Evolutionary conservation across 164 flowering plant genomes (phyloP).

Genomic region (Liquidambar formosana): DNA sequence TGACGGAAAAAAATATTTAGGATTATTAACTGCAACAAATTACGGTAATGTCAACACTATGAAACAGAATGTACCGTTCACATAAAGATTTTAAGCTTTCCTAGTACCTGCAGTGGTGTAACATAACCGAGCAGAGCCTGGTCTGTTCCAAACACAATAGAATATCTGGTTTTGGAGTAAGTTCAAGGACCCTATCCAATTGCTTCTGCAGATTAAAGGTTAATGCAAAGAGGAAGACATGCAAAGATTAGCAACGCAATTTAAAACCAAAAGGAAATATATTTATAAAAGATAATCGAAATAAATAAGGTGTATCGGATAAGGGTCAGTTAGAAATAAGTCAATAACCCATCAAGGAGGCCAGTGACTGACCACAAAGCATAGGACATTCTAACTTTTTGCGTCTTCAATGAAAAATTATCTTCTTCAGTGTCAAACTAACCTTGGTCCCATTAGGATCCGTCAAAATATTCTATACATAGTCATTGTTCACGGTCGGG

Average conservation of each 20-base stretch:
- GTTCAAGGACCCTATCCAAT: no score
- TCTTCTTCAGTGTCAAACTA: constrained; percentile 15
- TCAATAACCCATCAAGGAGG: background rate
- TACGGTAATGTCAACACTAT: no score
- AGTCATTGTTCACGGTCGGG: background rate
- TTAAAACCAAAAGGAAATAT: background rate
- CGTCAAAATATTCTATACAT: constrained; percentile 11
- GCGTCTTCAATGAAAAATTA: constrained; percentile 9
- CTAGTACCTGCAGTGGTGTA: background rate
- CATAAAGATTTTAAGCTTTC: background rate
- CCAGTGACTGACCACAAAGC: constrained; percentile 8
- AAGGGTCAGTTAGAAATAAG: constrained; percentile 7
- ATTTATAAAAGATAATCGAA: background rate
- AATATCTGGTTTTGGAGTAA: background rate
- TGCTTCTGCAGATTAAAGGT: background rate
- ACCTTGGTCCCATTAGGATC: background rate
- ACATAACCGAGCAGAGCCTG: background rate
- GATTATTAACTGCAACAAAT: no score
- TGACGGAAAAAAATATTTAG: no score
- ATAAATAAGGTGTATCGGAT: background rate
- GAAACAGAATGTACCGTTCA: no score
- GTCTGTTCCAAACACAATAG: background rate
- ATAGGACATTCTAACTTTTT: background rate
- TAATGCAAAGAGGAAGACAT: background rate
- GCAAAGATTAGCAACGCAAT: background rate